A percentile compares a stretch with the other conserved stretches of the same genome.
phyloP scores from a whole-genome alignment of 1,284 basidiomycete genomes.

The Farysia itapuensis region DNA sequence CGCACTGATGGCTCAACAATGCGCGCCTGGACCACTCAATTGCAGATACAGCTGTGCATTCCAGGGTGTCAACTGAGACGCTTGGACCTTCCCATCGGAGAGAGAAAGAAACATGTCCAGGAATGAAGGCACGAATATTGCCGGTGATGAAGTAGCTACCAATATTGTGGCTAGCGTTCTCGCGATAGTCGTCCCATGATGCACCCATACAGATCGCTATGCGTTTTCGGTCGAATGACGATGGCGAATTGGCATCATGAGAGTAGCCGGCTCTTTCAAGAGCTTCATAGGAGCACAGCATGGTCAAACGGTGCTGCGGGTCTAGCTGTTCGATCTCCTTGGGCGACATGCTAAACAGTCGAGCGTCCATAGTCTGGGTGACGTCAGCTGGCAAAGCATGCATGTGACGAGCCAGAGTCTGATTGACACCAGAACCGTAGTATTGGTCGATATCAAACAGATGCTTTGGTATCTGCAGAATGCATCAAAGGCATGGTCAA shows the following conservation, averaged over 20 bases:
- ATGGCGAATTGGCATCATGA: conserved; percentile 21
- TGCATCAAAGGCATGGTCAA: too few species aligned
- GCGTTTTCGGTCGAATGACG: conserved; percentile 26
- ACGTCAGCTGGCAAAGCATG: conserved; percentile 24
- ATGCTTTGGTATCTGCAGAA: conserved; percentile 24
- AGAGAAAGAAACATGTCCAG: conserved; percentile 29
- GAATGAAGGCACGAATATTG: conserved; percentile 43
- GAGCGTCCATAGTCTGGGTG: conserved; percentile 30
- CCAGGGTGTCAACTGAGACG: conserved; percentile 29
- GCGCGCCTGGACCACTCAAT: conserved; percentile 32
- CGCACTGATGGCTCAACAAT: conserved; percentile 33
- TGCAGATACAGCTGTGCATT: conserved; percentile 25
- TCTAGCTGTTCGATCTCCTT: conserved; percentile 46
- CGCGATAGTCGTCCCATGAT: conserved; percentile 43
- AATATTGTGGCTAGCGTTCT: conserved; percentile 36
- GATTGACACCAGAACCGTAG: conserved; percentile 20
- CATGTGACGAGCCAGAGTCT: conserved; percentile 35
- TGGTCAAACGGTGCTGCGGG: conserved; percentile 35
- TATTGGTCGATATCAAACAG: conserved; percentile 37
- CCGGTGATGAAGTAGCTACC: conserved; percentile 46
- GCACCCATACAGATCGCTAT: conserved; percentile 35
- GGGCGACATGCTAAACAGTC: conserved; percentile 40
- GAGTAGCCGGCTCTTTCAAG: conserved; percentile 37
- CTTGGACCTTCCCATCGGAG: conserved; percentile 35
- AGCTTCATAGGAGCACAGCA: conserved; percentile 37